phyloP scores from a whole-genome alignment of 331 rosid species.

The Ulmus americana region DNA sequence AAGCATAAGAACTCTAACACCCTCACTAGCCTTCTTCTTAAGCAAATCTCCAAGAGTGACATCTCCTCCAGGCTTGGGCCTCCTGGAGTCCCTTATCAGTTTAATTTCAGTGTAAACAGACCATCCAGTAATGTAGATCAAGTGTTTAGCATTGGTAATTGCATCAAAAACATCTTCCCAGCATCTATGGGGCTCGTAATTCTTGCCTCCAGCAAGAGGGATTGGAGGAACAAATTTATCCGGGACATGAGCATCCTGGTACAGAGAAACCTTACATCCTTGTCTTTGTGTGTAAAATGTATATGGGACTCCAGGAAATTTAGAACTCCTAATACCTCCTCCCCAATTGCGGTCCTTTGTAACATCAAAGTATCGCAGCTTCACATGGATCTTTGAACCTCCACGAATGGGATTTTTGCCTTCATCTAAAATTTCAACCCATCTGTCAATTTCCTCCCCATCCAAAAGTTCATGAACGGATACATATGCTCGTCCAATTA shows the following conservation, averaged over 20 bases:
- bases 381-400: constrained; percentile 81
- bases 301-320: constrained; percentile 92
- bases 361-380: constrained; percentile 71
- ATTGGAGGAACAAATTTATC: constrained; percentile 78
- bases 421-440: constrained; percentile 71
- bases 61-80: constrained; percentile 86
- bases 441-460: constrained; percentile 77
- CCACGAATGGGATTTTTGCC: constrained; percentile 53
- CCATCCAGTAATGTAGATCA: constrained; percentile 93
- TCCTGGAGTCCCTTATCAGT: constrained; percentile 76
- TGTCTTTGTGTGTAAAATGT: constrained; percentile 76
- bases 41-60: constrained; percentile 64
- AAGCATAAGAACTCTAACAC: constrained; percentile 80
- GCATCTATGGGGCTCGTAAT: constrained; percentile 71
- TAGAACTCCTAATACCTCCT: constrained; percentile 64
- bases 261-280: constrained; percentile 79
- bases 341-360: constrained; percentile 69
- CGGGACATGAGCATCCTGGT: constrained; percentile 94
- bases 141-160: constrained; percentile 70
- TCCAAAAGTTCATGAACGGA: constrained; percentile 58
- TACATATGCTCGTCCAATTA: constrained; percentile 89
- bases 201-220: constrained; percentile 76
- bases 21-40: constrained; percentile 83
- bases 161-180: constrained; percentile 98
- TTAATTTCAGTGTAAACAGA: constrained; percentile 81